Conservation (phyloP, 352 stramenopile species). For the Peronospora belbahrii region DNA sequence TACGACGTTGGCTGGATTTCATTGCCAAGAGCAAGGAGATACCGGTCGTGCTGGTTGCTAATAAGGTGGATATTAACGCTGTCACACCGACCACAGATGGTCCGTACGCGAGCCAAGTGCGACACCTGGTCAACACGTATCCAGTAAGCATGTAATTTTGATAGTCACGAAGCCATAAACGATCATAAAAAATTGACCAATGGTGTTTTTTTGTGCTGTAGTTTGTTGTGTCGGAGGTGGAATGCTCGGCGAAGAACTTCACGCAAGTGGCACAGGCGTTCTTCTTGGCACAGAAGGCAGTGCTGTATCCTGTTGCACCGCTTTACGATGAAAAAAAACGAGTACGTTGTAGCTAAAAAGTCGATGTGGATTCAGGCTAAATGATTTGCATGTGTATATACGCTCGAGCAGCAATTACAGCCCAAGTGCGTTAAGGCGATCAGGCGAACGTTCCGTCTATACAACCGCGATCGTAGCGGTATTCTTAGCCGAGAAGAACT, state of each 20-base stretch:
- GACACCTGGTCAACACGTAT: slow-evolving; percentile 62
- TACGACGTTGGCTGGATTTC: slow-evolving; percentile 80
- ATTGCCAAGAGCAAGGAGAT: slow-evolving; percentile 84
- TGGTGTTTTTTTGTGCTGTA: slow-evolving; percentile 14
- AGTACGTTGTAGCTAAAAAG: slow-evolving; percentile 20
- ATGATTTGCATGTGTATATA: background rate
- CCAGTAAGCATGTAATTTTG: slow-evolving; percentile 25
- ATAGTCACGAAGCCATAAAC: no score
- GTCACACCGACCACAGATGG: slow-evolving; percentile 50
- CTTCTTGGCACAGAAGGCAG: slow-evolving; percentile 82
- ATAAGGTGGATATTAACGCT: slow-evolving; percentile 83
- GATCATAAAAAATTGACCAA: no score
- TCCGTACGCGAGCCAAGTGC: slow-evolving; percentile 64
- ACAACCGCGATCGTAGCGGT: slow-evolving; percentile 73
- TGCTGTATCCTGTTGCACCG: slow-evolving; percentile 84
- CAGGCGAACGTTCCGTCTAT: slow-evolving; percentile 82
- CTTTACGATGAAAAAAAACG: slow-evolving; percentile 82
- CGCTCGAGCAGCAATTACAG: slow-evolving; percentile 47
- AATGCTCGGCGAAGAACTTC: slow-evolving; percentile 86
- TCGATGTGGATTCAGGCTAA: background rate
- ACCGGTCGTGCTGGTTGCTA: slow-evolving; percentile 82
- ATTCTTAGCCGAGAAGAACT: slow-evolving; percentile 80
- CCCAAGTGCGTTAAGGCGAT: slow-evolving; percentile 79
- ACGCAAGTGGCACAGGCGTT: slow-evolving; percentile 84
- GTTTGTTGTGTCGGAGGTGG: slow-evolving; percentile 77